These are phyloP conservation scores for Raphanus raphanistrum DNA, from an alignment of 345 rosid genomes.

Conservation along the genomic window DNA sequence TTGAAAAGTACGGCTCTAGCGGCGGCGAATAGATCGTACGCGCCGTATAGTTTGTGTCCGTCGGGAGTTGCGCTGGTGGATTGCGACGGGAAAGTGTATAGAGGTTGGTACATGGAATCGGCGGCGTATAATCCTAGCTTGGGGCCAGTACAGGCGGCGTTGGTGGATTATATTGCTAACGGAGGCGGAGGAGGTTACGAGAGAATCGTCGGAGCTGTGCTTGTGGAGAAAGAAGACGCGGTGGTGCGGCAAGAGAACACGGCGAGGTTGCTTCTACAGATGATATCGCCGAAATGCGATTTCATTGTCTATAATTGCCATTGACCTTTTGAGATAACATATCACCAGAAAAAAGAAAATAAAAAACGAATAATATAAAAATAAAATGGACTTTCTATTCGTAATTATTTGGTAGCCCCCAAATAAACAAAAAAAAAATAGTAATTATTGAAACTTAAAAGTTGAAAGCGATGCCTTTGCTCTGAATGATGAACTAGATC, in stretches of 20 bases:
- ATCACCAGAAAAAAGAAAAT: neutral
- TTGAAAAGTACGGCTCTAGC: slow-evolving; percentile 56
- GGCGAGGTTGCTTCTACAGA: slow-evolving; percentile 65
- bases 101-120: slow-evolving; percentile 85
- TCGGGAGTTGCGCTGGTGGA: slow-evolving; percentile 85
- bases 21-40: slow-evolving; percentile 82
- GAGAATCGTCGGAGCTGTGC: slow-evolving; percentile 60
- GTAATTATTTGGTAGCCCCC: slow-evolving; percentile 11
- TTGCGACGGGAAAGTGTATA: slow-evolving; percentile 67
- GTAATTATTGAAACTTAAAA: slow-evolving; percentile 1
- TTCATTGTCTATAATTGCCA: slow-evolving; percentile 65
- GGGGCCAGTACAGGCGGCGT: slow-evolving; percentile 90
- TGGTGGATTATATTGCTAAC: slow-evolving; percentile 66
- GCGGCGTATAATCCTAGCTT: slow-evolving; percentile 96
- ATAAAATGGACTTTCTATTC: slow-evolving; percentile 4
- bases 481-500: slow-evolving; percentile 1
- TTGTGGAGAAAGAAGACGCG: slow-evolving; percentile 80
- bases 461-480: neutral
- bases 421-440: neutral
- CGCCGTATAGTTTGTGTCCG: slow-evolving; percentile 86
- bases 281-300: slow-evolving; percentile 68
- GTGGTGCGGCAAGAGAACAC: slow-evolving; percentile 66
- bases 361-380: neutral
- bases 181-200: slow-evolving; percentile 76
- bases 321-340: slow-evolving; percentile 9